Conservation (phyloP, 352 stramenopile species). For the Pythium sp. region DNA sequence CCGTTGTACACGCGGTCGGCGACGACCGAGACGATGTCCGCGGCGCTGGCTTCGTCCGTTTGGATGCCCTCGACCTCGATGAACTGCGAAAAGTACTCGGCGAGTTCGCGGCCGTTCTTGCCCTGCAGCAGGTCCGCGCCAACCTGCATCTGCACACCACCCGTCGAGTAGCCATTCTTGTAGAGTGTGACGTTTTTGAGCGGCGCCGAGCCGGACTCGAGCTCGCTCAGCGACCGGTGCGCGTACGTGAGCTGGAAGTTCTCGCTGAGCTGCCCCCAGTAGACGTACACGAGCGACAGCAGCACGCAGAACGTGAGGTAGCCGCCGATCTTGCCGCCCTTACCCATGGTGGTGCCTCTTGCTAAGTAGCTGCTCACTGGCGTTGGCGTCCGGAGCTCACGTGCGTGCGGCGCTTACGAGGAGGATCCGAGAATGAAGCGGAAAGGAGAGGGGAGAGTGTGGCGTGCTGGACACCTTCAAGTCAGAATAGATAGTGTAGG, state of each 20-base stretch:
- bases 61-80: conserved; percentile 61
- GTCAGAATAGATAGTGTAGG: conserved; percentile 5
- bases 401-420: not conserved
- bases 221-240: conserved; percentile 46
- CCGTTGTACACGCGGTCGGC: conserved; percentile 78
- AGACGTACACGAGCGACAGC: conserved; percentile 45
- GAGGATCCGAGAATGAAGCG: conserved; percentile 8
- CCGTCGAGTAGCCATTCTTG: conserved; percentile 76
- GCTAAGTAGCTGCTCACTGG: conserved; percentile 1
- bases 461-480: conserved; percentile 12
- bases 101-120: conserved; percentile 49
- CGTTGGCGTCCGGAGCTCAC: not conserved
- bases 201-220: conserved; percentile 23
- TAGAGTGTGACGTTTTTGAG: conserved; percentile 75
- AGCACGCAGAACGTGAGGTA: conserved; percentile 38
- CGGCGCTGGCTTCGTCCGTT: conserved; percentile 2
- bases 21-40: conserved; percentile 27
- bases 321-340: conserved; percentile 35
- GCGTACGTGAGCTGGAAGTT: conserved; percentile 65
- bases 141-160: conserved; percentile 71
- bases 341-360: conserved; percentile 37
- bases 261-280: conserved; percentile 54
- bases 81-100: conserved; percentile 81
- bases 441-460: not conserved
- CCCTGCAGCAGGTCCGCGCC: conserved; percentile 51